phyloP scores from a whole-genome alignment of 208 protist genomes.

The Leishmania braziliensis region DNA sequence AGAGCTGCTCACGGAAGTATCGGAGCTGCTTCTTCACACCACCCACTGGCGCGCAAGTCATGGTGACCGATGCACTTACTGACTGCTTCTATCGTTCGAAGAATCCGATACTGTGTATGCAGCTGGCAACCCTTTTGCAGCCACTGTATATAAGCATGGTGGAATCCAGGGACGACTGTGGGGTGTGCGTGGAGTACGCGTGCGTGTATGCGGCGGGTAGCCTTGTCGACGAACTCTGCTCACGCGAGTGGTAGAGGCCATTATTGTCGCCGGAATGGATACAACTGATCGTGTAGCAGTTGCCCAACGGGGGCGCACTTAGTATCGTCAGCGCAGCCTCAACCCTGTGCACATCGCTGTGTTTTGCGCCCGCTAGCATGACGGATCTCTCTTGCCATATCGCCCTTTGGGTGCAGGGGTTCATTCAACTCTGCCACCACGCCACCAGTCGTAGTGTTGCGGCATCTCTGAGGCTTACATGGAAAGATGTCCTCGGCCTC shows the following conservation, averaged over 20 bases:
- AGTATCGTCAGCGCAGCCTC: slow-evolving; percentile 25
- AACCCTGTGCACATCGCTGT: slow-evolving; percentile 28
- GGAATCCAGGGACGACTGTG: slow-evolving; percentile 1
- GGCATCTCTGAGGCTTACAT: slow-evolving; percentile 9
- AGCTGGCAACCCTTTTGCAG: slow-evolving; percentile 26
- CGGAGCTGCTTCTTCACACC: slow-evolving; percentile 25
- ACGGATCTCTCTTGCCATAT: background rate
- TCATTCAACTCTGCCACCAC: slow-evolving; percentile 19
- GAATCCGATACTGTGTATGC: slow-evolving; percentile 20
- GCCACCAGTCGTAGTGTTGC: slow-evolving; percentile 19
- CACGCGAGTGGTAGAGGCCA: slow-evolving; percentile 11
- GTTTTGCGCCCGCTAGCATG: background rate
- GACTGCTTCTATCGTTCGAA: slow-evolving; percentile 31
- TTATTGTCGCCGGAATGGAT: slow-evolving; percentile 19
- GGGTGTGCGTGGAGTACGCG: slow-evolving; percentile 21
- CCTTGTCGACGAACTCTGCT: slow-evolving; percentile 22
- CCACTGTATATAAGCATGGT: slow-evolving; percentile 5
- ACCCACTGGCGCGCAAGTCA: slow-evolving; percentile 16
- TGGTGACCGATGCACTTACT: slow-evolving; percentile 29
- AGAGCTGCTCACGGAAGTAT: slow-evolving; percentile 28
- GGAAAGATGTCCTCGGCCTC: slow-evolving; percentile 19
- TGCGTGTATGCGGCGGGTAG: slow-evolving; percentile 29
- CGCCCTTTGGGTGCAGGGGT: slow-evolving; percentile 14
- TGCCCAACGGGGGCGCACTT: slow-evolving; percentile 18
- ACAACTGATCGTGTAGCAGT: slow-evolving; percentile 7